Evolutionary conservation across 495 filamentous ascomycete species (phyloP), one percentile per base, ranked within the genome.

Genomic region (Astrothelium subdiscretum): DNA sequence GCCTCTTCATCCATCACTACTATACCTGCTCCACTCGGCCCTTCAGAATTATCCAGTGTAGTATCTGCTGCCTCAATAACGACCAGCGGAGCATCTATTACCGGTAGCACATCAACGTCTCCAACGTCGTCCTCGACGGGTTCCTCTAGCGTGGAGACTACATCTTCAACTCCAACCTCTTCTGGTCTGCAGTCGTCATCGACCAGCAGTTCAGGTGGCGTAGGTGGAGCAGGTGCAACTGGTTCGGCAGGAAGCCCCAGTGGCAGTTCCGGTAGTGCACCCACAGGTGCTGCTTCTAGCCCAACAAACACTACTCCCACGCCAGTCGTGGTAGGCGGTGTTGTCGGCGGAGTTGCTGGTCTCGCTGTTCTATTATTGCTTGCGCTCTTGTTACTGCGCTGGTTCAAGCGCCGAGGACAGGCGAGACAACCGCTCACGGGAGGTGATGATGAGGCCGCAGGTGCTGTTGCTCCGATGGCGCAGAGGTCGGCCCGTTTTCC

Each of bases 271-370:
- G 24, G 48, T 20, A 29, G 48, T 29, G 15, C 59, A 51, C 20
- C 59, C 32, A 12, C 35, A 3, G 42, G 5, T n/a, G 59, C 59
- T 26, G 18, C 59, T 32, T 22, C 59, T 18, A 61, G 27, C 22
- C 3, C 5, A 3, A 61, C 59, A 8, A 59, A 29, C 20, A 63
- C 63, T 5, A 40, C 68, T 11, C 68, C 68, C 1, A 27, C 68
- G 4, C 59, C 63, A 18, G 65, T 63, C 20, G 64, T 70, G 10
- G 68, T 65, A 8, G 68, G 68, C 18, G 68, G 68, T 15, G 68
- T 69, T 3, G 67, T 70, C 13, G 68, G 68, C 20, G 68, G 68
- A 35, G 66, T 65, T 1, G 68, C 68, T 24, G 68, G 68, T 32
- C 38, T 70, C 5, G 66, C 68, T 2, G 40, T 69, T 22, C 31